phyloP scores from a whole-genome alignment of 257 asterid genomes.

The Verbascum thapsus region DNA sequence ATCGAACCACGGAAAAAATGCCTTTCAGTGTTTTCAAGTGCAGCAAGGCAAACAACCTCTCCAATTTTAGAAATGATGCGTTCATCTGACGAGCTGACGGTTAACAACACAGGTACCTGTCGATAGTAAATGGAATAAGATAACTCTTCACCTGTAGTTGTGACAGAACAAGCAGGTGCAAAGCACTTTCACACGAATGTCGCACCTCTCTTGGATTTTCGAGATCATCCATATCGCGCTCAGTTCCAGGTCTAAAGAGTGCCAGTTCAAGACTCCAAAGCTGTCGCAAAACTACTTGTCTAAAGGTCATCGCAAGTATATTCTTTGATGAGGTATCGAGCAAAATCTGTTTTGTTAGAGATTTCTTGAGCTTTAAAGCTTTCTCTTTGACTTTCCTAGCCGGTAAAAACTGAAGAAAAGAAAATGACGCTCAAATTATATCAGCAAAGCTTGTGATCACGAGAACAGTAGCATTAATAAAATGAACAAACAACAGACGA shows the following conservation, averaged over 20 bases:
- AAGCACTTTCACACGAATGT: constrained; percentile 15
- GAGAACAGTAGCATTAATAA: background rate
- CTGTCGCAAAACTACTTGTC: constrained; percentile 76
- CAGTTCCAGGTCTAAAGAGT: constrained; percentile 65
- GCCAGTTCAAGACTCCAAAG: constrained; percentile 78
- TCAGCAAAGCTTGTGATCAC: background rate
- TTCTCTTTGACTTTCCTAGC: constrained; percentile 77
- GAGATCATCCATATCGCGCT: constrained; percentile 70
- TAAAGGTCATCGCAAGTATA: constrained; percentile 87
- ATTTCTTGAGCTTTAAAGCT: constrained; percentile 59
- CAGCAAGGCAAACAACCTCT: constrained; percentile 76
- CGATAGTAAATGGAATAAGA: constrained; percentile 80
- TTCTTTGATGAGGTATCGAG: constrained; percentile 51
- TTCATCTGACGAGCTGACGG: constrained; percentile 65
- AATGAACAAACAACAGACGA: background rate
- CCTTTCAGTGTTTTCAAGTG: constrained; percentile 61
- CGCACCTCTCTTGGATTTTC: constrained; percentile 78
- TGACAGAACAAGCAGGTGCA: constrained; percentile 16
- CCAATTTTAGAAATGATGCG: constrained; percentile 61
- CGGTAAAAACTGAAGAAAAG: constrained; percentile 72
- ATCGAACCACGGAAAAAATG: constrained; percentile 35
- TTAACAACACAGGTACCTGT: constrained; percentile 84
- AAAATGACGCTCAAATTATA: background rate
- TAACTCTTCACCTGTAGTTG: constrained; percentile 69
- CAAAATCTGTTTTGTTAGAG: constrained; percentile 53